These are phyloP conservation scores for Tylopilus cervinicoccineus DNA, from an alignment of 768 basidiomycete genomes.

Conservation along the genomic window DNA sequence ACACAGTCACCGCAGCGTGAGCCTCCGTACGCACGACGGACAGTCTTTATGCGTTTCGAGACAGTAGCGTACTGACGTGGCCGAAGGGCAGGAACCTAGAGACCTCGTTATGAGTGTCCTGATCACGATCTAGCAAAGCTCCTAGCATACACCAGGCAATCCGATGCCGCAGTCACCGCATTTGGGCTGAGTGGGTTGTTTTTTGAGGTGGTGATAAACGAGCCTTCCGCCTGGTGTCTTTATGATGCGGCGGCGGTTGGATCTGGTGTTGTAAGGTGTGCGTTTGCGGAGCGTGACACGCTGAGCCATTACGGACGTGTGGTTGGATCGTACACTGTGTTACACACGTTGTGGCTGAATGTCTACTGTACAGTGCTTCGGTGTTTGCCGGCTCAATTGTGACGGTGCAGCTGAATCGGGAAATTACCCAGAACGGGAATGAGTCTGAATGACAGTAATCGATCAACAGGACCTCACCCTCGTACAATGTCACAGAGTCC, in stretches of 20 bases:
- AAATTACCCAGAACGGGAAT: background rate
- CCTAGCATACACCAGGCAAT: conserved; percentile 83
- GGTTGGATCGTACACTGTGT: background rate
- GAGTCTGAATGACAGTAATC: background rate
- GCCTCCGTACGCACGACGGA: conserved; percentile 94
- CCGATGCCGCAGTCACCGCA: conserved; percentile 98
- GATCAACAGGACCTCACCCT: background rate
- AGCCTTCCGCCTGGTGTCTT: conserved; percentile 99
- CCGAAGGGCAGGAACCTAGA: conserved; percentile 89
- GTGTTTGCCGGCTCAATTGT: conserved; percentile 9
- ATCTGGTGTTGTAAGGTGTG: conserved; percentile 96
- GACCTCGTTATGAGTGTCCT: background rate
- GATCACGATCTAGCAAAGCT: background rate
- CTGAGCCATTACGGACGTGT: conserved; percentile 75
- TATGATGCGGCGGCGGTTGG: conserved; percentile 90
- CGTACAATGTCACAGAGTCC: conserved; percentile 19
- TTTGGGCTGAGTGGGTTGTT: conserved; percentile 86
- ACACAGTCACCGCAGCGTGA: conserved; percentile 96
- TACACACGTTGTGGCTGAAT: conserved; percentile 17
- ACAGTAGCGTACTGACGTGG: conserved; percentile 94
- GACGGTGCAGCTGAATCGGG: conserved; percentile 1
- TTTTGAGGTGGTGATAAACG: conserved; percentile 97
- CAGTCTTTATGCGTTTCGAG: conserved; percentile 97
- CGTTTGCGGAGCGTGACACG: conserved; percentile 99
- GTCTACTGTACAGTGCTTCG: conserved; percentile 22